These are phyloP conservation scores for Melocanna baccifera DNA, from an alignment of 176 grass and related monocot genomes.

Conservation along the genomic window DNA sequence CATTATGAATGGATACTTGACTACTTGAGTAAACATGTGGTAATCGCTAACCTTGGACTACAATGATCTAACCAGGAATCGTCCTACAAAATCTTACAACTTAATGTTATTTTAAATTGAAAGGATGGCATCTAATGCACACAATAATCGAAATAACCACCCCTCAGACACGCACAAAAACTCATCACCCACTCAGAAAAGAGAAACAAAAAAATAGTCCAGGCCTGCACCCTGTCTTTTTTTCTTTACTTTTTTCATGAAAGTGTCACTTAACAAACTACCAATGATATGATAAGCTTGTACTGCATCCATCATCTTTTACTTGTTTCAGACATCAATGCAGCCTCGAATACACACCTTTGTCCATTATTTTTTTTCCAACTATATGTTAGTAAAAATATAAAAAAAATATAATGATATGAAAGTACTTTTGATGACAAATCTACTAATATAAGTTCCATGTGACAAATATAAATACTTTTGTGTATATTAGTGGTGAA, in stretches of 20 bases:
- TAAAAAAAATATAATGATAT: neutral
- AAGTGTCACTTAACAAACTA: neutral
- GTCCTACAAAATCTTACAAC: neutral
- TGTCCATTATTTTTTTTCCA: neutral
- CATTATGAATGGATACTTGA: slow-evolving; percentile 8
- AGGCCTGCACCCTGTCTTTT: neutral
- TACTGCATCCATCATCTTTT: neutral
- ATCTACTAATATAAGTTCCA: neutral
- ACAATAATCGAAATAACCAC: neutral
- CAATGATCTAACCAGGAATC: neutral
- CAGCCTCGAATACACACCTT: neutral
- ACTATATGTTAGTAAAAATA: neutral
- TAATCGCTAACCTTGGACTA: neutral
- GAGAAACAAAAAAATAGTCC: neutral
- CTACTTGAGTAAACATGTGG: neutral
- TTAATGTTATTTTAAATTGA: neutral
- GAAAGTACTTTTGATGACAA: neutral
- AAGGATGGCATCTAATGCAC: neutral
- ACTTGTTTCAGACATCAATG: neutral
- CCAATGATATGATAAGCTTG: neutral
- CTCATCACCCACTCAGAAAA: neutral
- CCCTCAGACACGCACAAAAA: neutral
- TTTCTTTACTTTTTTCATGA: neutral
- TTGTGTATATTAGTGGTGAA: neutral
- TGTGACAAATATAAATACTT: neutral